Evolutionary conservation across 129 eudicot genomes (phyloP).

Genomic region (Silybum marianum): DNA sequence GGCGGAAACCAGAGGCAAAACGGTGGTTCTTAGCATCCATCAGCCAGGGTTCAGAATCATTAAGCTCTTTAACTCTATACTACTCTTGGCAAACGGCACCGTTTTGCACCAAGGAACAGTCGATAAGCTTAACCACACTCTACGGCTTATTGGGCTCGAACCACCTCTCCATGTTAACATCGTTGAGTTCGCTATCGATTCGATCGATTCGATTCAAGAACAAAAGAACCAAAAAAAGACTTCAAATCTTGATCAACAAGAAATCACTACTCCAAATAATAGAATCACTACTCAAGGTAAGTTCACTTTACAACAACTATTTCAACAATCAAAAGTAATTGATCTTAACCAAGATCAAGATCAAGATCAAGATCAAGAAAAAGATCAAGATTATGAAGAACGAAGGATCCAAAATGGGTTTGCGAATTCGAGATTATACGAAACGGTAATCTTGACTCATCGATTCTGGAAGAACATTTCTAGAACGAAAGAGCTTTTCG

Average conservation of each 20-base stretch:
- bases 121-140: slow-evolving; percentile 52
- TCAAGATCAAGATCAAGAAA: background rate
- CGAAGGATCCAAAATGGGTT: slow-evolving; percentile 25
- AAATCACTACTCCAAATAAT: slow-evolving; percentile 4
- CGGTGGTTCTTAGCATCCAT: slow-evolving; percentile 84
- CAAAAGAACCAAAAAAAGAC: slow-evolving; percentile 26
- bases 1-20: slow-evolving; percentile 84
- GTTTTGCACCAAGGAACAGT: slow-evolving; percentile 86
- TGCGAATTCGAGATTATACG: slow-evolving; percentile 61
- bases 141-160: slow-evolving; percentile 58
- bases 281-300: slow-evolving; percentile 35
- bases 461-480: slow-evolving; percentile 77
- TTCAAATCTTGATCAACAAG: slow-evolving; percentile 21
- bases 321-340: slow-evolving; percentile 85
- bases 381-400: background rate
- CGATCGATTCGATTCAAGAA: slow-evolving; percentile 57
- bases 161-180: slow-evolving; percentile 75
- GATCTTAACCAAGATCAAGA: slow-evolving; percentile 32
- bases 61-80: slow-evolving; percentile 68
- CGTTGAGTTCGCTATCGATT: slow-evolving; percentile 88
- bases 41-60: slow-evolving; percentile 97
- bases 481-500: slow-evolving; percentile 83
- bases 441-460: slow-evolving; percentile 67
- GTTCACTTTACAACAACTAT: slow-evolving; percentile 87
- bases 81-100: slow-evolving; percentile 75